phyloP scores from a whole-genome alignment of 768 basidiomycete genomes.

The Gymnopilus junonius region DNA sequence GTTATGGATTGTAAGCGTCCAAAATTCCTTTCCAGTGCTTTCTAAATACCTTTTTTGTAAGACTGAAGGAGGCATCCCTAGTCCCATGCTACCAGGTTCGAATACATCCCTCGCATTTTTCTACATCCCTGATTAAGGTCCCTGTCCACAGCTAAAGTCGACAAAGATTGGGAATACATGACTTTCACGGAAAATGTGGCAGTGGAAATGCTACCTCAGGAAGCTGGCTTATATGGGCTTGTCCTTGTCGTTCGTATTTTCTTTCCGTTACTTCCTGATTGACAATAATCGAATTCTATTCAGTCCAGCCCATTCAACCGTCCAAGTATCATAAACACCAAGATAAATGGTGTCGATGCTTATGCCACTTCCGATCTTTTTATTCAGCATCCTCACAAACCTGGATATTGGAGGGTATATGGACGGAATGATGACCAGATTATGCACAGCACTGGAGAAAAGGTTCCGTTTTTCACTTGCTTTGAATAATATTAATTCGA shows the following conservation, averaged over 20 bases:
- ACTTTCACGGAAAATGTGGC: not conserved
- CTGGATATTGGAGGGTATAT: constrained; percentile 12
- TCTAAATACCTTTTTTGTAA: not conserved
- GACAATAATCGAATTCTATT: not conserved
- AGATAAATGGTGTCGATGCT: not conserved
- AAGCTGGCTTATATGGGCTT: not conserved
- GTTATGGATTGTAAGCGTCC: constrained; percentile 2
- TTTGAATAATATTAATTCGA: not conserved
- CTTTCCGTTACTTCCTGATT: not conserved
- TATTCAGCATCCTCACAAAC: not conserved
- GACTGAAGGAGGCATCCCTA: not conserved
- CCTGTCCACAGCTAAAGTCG: not conserved
- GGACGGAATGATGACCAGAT: constrained; percentile 14
- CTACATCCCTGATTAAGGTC: not conserved
- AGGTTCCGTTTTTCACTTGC: not conserved
- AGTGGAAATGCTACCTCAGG: constrained; percentile 6
- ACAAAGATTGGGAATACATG: constrained; percentile 12
- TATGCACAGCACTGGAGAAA: constrained; percentile 16
- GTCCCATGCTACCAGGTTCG: not conserved
- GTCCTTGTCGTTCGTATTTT: constrained; percentile 5
- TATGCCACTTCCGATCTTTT: constrained; percentile 13
- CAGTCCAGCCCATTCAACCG: constrained; percentile 2
- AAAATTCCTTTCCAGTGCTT: too few species aligned
- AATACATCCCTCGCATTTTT: not conserved
- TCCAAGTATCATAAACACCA: constrained; percentile 1